Base-by-base conservation (phyloP, 495 filamentous ascomycete species). In the Saxispiralis lemnorum region DNA sequence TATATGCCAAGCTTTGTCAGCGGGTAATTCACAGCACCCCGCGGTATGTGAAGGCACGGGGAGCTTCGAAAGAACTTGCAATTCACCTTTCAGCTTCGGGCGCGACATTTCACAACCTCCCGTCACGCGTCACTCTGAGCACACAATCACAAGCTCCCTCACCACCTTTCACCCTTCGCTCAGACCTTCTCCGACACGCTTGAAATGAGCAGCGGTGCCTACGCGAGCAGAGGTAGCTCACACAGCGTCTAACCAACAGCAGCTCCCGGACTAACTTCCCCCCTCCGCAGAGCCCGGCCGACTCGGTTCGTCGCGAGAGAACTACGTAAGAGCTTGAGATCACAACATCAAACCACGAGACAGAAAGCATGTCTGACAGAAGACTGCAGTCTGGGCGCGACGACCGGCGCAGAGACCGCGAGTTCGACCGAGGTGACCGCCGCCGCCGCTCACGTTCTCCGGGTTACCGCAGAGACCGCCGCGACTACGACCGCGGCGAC, bases 401-500 rank as follows among this genome's bases (percentile, higher is more conserved):
- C 31, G 50, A 53, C 38, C 50, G 50, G 36, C 50, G 50, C 6
- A 4, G 50, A 36, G 47, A 50, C 31, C 47, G 47, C 43, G 47
- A 50, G 42, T 24, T 35, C 42, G 46, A 39, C 30, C 7, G 31
- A 20, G 17, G 41, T 7, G 40, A 43, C 35, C 21, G 24, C 11
- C 42, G 43, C 37, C 30, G 44, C 4, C 50, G 50, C 42, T 53
- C 50, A 10, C 50, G 49, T 41, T 52, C 50, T 15, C 50, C 45
- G 3, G 42, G 37, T n/a, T n/a, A 43, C 40, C 40, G 45, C n/a
- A 1, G 46, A 13, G 44, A 41, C 41, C 69, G 72, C 47, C 68
- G 73, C 39, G 77, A 83, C 36, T 70, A 71, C 17, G 40, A 16
- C 50, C 85, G 93, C 52, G 70, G 74, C 58, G 86, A 95, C 56